phyloP scores from a whole-genome alignment of 768 basidiomycete species.

The Leccinum ochraceum region DNA sequence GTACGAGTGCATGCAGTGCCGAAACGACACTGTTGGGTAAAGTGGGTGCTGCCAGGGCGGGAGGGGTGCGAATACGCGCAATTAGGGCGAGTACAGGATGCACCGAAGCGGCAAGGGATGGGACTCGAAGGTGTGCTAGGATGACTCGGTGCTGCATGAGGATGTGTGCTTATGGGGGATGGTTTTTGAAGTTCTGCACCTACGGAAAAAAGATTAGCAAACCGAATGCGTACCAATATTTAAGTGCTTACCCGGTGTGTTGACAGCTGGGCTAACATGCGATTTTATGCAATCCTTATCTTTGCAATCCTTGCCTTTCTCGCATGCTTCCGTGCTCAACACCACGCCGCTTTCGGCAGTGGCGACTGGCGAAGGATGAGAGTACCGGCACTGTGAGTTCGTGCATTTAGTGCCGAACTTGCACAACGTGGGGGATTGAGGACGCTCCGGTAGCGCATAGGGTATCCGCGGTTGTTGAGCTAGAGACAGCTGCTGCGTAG shows the following conservation, averaged over 20 bases:
- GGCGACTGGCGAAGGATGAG: conserved; percentile 96
- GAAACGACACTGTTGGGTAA: conserved; percentile 70
- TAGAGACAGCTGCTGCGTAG: conserved; percentile 11
- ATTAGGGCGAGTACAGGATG: conserved; percentile 64
- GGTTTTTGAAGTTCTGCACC: conserved; percentile 35
- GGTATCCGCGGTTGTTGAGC: conserved; percentile 38
- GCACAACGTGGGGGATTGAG: conserved; percentile 88
- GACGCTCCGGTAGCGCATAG: conserved; percentile 71
- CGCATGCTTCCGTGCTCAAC: conserved; percentile 90
- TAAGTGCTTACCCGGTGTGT: conserved; percentile 52
- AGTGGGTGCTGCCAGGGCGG: conserved; percentile 40
- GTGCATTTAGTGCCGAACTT: conserved; percentile 92
- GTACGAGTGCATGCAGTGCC: conserved; percentile 84
- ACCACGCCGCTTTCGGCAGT: conserved; percentile 95
- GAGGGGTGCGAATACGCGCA: conserved; percentile 73
- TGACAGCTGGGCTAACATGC: conserved; percentile 86
- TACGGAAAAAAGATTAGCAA: conserved; percentile 19
- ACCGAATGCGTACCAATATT: neutral
- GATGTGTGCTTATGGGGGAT: conserved; percentile 39
- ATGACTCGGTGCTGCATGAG: conserved; percentile 32
- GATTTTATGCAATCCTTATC: conserved; percentile 93
- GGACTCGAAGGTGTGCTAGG: conserved; percentile 28
- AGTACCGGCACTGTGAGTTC: conserved; percentile 85
- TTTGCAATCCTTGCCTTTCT: conserved; percentile 84
- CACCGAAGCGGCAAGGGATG: conserved; percentile 67